Conservation (phyloP, 805 yeast species). For the Cyberlindnera xishuangbannaensis region DNA sequence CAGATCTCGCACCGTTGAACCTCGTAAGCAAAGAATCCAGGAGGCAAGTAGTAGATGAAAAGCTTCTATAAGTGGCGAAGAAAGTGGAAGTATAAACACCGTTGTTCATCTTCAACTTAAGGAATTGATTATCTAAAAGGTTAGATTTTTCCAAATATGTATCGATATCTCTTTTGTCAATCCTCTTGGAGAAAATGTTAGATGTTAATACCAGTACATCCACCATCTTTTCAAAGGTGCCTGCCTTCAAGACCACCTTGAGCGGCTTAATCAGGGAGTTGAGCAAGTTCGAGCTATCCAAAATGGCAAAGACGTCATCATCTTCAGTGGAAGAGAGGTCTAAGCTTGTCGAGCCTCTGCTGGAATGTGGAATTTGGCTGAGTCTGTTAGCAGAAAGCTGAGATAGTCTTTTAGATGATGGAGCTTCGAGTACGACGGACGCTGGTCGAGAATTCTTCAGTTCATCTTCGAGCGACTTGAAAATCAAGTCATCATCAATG, state of each 20-base stretch:
- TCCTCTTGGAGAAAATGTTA: constrained; percentile 45
- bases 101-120: constrained; percentile 54
- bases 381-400: constrained; percentile 28
- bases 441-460: constrained; percentile 36
- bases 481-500: constrained; percentile 48
- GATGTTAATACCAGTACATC: constrained; percentile 76
- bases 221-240: constrained; percentile 67
- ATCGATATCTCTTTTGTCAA: constrained; percentile 39
- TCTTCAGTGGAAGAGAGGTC: constrained; percentile 6
- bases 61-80: constrained; percentile 63
- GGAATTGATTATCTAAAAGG: constrained; percentile 33
- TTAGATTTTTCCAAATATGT: constrained; percentile 30
- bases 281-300: constrained; percentile 23
- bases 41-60: constrained; percentile 50
- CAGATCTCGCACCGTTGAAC: constrained; percentile 57
- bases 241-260: constrained; percentile 55
- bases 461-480: constrained; percentile 43
- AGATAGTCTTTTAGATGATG: constrained; percentile 35
- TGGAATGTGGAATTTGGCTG: constrained; percentile 11
- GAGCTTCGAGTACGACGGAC: constrained; percentile 43
- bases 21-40: constrained; percentile 48
- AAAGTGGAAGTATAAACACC: constrained; percentile 60
- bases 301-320: constrained; percentile 29
- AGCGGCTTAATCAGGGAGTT: constrained; percentile 25
- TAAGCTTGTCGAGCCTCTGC: constrained; percentile 7